A percentile compares a stretch with the other conserved stretches of the same genome.
These are phyloP conservation scores for Picochlorum sp. DNA, from an alignment of 139 green algal species.

Conservation along the genomic window DNA sequence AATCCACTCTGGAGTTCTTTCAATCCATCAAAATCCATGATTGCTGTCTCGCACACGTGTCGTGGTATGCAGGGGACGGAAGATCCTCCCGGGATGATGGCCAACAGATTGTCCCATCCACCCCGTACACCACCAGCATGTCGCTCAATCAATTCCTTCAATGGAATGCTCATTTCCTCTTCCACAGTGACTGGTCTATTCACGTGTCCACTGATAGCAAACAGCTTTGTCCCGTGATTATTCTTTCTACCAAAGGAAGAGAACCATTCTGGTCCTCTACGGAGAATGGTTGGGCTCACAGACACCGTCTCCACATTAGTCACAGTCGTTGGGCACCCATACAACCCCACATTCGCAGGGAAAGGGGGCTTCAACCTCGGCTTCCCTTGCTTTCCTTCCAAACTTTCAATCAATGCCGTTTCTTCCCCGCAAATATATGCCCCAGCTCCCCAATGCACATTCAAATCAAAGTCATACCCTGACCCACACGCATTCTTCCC, in stretches of 20 bases:
- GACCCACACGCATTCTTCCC: slow-evolving; percentile 20
- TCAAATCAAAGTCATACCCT: slow-evolving; percentile 22
- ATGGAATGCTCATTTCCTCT: slow-evolving; percentile 84
- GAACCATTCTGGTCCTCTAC: slow-evolving; percentile 63
- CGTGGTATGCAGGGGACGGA: slow-evolving; percentile 21
- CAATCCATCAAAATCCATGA: slow-evolving; percentile 68
- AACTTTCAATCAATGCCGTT: slow-evolving; percentile 22
- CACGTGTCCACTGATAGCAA: slow-evolving; percentile 95
- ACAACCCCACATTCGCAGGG: slow-evolving; percentile 21
- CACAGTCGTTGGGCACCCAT: slow-evolving; percentile 20
- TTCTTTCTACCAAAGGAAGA: slow-evolving; percentile 21
- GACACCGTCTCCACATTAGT: slow-evolving; percentile 52
- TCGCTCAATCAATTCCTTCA: slow-evolving; percentile 43
- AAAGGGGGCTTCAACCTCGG: slow-evolving; percentile 29
- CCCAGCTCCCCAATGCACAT: slow-evolving; percentile 19
- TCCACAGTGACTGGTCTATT: slow-evolving; percentile 97
- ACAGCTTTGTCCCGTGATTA: slow-evolving; percentile 28
- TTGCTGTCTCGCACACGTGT: slow-evolving; percentile 48
- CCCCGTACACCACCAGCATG: slow-evolving; percentile 35
- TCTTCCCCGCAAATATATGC: slow-evolving; percentile 31
- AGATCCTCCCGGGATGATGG: slow-evolving; percentile 22
- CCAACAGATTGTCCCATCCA: slow-evolving; percentile 29
- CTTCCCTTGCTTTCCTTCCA: slow-evolving; percentile 31
- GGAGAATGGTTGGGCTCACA: slow-evolving; percentile 92
- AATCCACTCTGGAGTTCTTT: slow-evolving; percentile 50